A percentile compares a stretch with the other conserved stretches of the same genome.
Evolutionary conservation across 208 protist species (phyloP).

Genomic region (Acanthamoeba triangularis): DNA sequence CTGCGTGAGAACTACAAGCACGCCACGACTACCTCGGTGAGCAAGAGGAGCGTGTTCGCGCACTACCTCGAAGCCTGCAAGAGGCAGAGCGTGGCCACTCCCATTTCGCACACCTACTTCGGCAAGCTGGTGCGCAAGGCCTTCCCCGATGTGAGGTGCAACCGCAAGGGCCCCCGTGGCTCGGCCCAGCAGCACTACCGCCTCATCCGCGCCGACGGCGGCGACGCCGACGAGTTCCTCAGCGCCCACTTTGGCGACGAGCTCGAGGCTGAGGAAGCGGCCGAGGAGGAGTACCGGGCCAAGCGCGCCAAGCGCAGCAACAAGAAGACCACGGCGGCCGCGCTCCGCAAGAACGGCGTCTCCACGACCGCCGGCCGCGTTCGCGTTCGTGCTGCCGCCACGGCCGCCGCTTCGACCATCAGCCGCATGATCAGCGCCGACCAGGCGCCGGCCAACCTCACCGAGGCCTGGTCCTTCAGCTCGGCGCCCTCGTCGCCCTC

Average conservation of each 20-base stretch:
- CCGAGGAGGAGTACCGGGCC: not conserved
- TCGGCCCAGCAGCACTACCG: constrained; percentile 71
- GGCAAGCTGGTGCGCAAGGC: constrained; percentile 67
- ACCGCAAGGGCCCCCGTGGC: constrained; percentile 41
- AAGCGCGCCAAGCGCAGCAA: constrained; percentile 1
- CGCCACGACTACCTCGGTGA: constrained; percentile 50
- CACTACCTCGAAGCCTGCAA: constrained; percentile 68
- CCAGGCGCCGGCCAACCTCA: constrained; percentile 30
- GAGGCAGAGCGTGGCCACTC: constrained; percentile 49
- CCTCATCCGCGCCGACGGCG: constrained; percentile 51
- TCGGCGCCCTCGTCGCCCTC: constrained; percentile 42
- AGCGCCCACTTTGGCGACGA: not conserved
- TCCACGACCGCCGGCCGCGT: not conserved
- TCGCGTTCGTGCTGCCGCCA: constrained; percentile 19
- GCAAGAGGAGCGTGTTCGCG: constrained; percentile 49
- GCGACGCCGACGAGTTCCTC: not conserved
- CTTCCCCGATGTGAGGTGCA: constrained; percentile 57
- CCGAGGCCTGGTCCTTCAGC: constrained; percentile 72
- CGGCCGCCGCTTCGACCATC: constrained; percentile 48
- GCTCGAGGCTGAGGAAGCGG: not conserved
- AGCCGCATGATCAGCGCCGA: constrained; percentile 66
- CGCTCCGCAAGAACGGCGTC: constrained; percentile 3
- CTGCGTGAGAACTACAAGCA: constrained; percentile 68
- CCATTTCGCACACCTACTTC: constrained; percentile 69
- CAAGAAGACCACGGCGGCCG: not conserved